Evolutionary conservation across 257 asterid species (phyloP).

Genomic region (Solanum dulcamara): DNA sequence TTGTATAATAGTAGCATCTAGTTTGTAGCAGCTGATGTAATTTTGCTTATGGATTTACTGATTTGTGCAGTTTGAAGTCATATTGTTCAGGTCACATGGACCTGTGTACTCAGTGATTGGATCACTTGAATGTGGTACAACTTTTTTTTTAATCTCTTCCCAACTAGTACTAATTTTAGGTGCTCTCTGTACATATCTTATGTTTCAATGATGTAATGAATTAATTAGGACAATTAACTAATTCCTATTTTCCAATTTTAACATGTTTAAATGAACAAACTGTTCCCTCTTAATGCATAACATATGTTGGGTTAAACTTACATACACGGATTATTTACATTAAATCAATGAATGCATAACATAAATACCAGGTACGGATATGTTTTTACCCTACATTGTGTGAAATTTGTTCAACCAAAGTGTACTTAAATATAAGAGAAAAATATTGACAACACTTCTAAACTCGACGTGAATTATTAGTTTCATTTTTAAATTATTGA

Average conservation of each 20-base stretch:
- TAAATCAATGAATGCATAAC: neutral
- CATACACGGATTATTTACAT: fast-evolving
- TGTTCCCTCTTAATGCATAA: neutral
- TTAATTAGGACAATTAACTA: neutral
- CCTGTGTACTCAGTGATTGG: neutral
- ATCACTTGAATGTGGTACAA: neutral
- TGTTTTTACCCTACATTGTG: neutral
- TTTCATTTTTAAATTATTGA: too few relatives aligned
- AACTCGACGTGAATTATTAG: too few relatives aligned
- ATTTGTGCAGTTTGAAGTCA: neutral
- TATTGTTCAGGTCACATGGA: neutral
- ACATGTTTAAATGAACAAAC: neutral
- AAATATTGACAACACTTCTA: too few relatives aligned
- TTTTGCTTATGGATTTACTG: neutral
- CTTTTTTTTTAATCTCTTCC: neutral
- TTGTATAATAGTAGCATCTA: neutral
- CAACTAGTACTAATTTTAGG: neutral
- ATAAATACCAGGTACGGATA: neutral
- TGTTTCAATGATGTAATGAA: neutral
- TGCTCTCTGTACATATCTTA: neutral
- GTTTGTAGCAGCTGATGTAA: neutral
- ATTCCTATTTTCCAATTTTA: neutral
- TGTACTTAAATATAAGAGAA: too few relatives aligned
- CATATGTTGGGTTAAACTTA: neutral
- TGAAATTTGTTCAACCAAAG: neutral